Conservation (phyloP, 2,329 filamentous ascomycete genomes). For the Colletotrichum coccodes region DNA sequence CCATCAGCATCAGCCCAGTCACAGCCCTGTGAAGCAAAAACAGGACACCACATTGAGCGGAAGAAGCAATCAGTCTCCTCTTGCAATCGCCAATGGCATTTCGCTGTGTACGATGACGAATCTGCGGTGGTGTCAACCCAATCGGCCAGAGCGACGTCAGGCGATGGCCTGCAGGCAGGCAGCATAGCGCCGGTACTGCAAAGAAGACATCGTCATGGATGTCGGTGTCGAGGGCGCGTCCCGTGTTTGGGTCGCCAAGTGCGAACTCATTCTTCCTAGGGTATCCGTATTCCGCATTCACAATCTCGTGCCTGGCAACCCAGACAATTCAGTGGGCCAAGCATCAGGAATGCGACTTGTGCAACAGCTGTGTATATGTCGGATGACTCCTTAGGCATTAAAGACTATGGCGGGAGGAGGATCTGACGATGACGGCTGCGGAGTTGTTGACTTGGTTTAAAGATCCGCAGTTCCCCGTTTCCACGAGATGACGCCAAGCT, state of each 20-base stretch:
- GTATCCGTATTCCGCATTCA: background rate
- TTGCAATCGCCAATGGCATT: background rate
- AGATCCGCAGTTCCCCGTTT: conserved; percentile 1
- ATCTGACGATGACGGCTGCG: background rate
- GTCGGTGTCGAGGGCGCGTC: background rate
- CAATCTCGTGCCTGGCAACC: background rate
- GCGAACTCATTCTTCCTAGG: background rate
- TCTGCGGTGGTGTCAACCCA: background rate
- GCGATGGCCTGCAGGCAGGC: conserved; percentile 2
- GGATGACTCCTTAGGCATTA: background rate
- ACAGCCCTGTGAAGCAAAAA: conserved; percentile 8
- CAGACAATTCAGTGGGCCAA: background rate
- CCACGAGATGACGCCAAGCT: background rate
- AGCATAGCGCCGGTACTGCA: background rate
- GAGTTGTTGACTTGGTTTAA: background rate
- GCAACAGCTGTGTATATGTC: background rate
- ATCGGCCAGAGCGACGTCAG: background rate
- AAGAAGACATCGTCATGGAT: background rate
- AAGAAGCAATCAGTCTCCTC: background rate
- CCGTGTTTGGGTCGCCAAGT: background rate
- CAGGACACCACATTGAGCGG: background rate
- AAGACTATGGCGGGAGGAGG: background rate
- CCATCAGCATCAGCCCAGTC: background rate
- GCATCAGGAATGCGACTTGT: background rate
- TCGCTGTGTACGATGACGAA: background rate